A percentile compares a stretch with the other conserved stretches of the same genome.
Conservation (phyloP, 768 basidiomycete species). For the Mycena amicta region DNA sequence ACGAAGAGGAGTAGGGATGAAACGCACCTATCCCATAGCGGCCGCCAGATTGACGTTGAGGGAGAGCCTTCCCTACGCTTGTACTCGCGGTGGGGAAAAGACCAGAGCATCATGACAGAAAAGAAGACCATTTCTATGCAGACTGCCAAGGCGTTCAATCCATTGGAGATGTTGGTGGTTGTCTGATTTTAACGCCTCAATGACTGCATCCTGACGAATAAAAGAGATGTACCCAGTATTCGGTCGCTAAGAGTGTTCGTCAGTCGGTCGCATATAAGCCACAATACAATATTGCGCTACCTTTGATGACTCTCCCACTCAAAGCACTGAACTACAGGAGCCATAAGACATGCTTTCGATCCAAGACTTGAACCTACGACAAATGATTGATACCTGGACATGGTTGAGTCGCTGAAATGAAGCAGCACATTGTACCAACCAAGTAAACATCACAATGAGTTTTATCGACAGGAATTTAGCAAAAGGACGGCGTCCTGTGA, state of each 20-base stretch:
- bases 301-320: slow-evolving; percentile 68
- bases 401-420: neutral
- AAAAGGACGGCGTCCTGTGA: slow-evolving; percentile 74
- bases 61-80: slow-evolving; percentile 37
- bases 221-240: slow-evolving; percentile 58
- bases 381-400: slow-evolving; percentile 66
- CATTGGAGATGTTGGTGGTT: slow-evolving; percentile 79
- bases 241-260: slow-evolving; percentile 55
- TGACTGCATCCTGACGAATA: neutral
- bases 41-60: slow-evolving; percentile 64
- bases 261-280: no score
- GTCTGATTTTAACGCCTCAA: slow-evolving; percentile 38
- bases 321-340: slow-evolving; percentile 61
- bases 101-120: slow-evolving; percentile 78
- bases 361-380: slow-evolving; percentile 47
- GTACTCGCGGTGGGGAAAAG: slow-evolving; percentile 77
- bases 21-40: slow-evolving; percentile 69
- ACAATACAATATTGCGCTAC: no score
- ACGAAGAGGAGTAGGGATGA: slow-evolving; percentile 24
- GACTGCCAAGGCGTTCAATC: slow-evolving; percentile 78
- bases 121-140: slow-evolving; percentile 94
- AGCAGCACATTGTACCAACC: slow-evolving; percentile 27
- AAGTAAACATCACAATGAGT: slow-evolving; percentile 84
- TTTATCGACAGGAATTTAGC: slow-evolving; percentile 89
- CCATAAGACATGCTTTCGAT: neutral